Evolutionary conservation across 2,329 filamentous ascomycete species (phyloP).

Genomic region (Botrytis paeoniae): DNA sequence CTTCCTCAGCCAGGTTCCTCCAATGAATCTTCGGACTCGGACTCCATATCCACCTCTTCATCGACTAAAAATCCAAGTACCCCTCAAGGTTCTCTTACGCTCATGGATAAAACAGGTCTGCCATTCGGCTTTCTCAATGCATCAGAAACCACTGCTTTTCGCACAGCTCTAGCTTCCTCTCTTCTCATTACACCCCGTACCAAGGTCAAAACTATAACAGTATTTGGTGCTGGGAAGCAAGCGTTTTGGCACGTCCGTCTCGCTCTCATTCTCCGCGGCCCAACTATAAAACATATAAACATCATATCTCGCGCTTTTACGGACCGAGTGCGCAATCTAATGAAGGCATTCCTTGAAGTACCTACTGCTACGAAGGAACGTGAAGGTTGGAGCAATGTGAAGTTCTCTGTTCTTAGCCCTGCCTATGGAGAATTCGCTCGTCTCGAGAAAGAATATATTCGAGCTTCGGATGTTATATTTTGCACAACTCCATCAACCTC

Average conservation of each 20-base stretch:
- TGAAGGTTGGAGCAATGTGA: constrained; percentile 62
- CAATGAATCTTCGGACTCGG: constrained; percentile 16
- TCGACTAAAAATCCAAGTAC: constrained; percentile 50
- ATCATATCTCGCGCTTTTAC: constrained; percentile 76
- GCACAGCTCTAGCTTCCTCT: constrained; percentile 70
- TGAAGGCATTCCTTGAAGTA: constrained; percentile 49
- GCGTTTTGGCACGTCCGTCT: constrained; percentile 94
- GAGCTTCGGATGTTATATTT: constrained; percentile 76
- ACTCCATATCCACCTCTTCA: constrained; percentile 27
- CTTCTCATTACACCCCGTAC: constrained; percentile 63
- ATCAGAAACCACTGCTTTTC: constrained; percentile 73
- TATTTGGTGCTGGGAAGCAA: constrained; percentile 86
- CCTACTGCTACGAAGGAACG: constrained; percentile 46
- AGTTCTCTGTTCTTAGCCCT: constrained; percentile 68
- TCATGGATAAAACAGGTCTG: constrained; percentile 61
- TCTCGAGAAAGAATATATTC: constrained; percentile 67
- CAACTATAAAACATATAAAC: constrained; percentile 73
- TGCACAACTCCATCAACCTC: constrained; percentile 77
- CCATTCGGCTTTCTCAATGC: constrained; percentile 70
- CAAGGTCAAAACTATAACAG: constrained; percentile 70
- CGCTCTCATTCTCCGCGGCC: constrained; percentile 68
- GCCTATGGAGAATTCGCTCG: constrained; percentile 66
- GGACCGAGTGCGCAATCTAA: constrained; percentile 51
- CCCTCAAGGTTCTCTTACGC: constrained; percentile 59
- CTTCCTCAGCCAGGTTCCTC: constrained; percentile 45